Conservation (phyloP, 1,139 yeast species). For the Nakaseomyces sp. region DNA sequence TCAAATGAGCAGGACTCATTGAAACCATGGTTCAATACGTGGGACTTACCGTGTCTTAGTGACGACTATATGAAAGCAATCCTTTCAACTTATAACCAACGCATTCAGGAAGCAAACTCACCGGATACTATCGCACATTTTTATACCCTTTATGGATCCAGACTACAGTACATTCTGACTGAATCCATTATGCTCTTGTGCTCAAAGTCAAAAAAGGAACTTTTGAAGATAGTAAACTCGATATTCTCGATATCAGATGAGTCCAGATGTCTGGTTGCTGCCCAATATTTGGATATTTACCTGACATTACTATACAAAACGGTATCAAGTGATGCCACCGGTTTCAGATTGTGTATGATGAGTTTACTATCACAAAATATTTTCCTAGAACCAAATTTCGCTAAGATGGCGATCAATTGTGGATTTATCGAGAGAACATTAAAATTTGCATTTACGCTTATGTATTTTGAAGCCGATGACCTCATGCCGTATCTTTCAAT, state of each 20-base stretch:
- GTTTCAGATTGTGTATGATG: conserved; percentile 75
- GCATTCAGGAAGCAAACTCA: conserved; percentile 35
- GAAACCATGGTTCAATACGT: conserved; percentile 24
- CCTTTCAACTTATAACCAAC: conserved; percentile 37
- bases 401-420: conserved; percentile 58
- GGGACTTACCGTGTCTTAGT: conserved; percentile 22
- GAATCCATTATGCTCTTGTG: conserved; percentile 45
- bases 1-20: conserved; percentile 17
- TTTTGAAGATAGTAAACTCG: conserved; percentile 64
- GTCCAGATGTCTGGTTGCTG: conserved; percentile 54
- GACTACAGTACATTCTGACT: conserved; percentile 63
- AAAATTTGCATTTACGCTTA: conserved; percentile 39
- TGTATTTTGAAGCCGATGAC: conserved; percentile 58
- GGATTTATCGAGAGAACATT: conserved; percentile 36
- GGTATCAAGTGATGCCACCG: conserved; percentile 64
- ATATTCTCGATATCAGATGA: conserved; percentile 58
- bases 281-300: conserved; percentile 76
- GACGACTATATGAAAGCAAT: conserved; percentile 35
- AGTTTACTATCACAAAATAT: conserved; percentile 73
- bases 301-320: conserved; percentile 60
- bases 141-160: conserved; percentile 47
- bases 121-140: conserved; percentile 26
- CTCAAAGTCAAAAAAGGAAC: conserved; percentile 50
- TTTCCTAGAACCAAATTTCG: conserved; percentile 75
- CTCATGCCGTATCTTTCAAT: conserved; percentile 53